A percentile compares a stretch with the other conserved stretches of the same genome.
These are phyloP conservation scores for Nakataea oryzae DNA, from an alignment of 2,329 filamentous ascomycete species.

Conservation along the genomic window DNA sequence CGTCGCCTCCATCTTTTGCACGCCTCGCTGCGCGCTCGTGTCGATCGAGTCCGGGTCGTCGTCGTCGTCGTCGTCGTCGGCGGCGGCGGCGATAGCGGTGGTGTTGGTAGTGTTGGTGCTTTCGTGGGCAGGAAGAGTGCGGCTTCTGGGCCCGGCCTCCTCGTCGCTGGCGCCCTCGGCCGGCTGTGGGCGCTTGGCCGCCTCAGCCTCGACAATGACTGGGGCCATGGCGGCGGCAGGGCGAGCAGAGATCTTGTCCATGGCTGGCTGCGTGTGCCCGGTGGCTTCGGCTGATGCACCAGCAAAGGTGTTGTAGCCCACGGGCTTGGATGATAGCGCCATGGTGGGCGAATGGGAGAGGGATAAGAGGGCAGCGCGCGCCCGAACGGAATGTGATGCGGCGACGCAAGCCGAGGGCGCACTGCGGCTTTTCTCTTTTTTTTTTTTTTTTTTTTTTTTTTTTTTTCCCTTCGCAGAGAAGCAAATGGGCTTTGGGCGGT, in stretches of 20 bases:
- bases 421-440: background rate
- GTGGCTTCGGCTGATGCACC: background rate
- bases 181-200: background rate
- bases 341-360: background rate
- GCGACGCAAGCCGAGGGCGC: too few species aligned
- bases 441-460: too few species aligned
- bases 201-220: background rate
- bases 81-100: too few species aligned
- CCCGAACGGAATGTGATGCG: background rate
- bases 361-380: background rate
- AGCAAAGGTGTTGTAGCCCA: background rate
- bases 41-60: conserved; percentile 21
- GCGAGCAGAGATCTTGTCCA: background rate
- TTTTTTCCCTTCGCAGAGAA: too few species aligned
- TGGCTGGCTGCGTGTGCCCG: background rate
- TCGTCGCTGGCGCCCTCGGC: background rate
- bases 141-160: background rate
- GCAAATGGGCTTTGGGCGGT: too few species aligned
- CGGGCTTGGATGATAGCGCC: background rate
- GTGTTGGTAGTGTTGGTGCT: too few species aligned
- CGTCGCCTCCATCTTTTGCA: conserved; percentile 36
- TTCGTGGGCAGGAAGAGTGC: too few species aligned
- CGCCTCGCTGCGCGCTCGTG: conserved; percentile 28
- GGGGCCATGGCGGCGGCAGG: background rate
- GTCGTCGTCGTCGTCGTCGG: background rate